Percentiles rank a stretch among this genome's conserved stretches.
phyloP scores from a whole-genome alignment of 768 basidiomycete species.

The Kwoniella dejecticola region DNA sequence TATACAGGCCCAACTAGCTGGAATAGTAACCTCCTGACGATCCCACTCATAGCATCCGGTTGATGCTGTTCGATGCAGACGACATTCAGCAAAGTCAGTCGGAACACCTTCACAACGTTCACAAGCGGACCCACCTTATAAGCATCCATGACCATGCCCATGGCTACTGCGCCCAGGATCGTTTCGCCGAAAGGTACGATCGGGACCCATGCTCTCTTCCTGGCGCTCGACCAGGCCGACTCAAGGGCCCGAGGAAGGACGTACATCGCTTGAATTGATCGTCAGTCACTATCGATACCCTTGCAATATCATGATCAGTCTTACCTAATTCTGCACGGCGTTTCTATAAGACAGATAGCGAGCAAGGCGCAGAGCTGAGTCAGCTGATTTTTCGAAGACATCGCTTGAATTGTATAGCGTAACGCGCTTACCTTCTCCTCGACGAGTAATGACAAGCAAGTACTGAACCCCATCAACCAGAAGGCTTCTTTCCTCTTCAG shows the following conservation, averaged over 20 bases:
- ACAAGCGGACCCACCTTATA: conserved; percentile 44
- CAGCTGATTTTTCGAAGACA: neutral
- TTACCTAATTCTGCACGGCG: conserved; percentile 89
- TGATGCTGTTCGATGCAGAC: conserved; percentile 45
- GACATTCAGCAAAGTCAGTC: neutral
- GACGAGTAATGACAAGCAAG: conserved; percentile 77
- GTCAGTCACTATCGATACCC: neutral
- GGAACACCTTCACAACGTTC: neutral
- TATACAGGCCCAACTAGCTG: conserved; percentile 51
- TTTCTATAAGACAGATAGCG: conserved; percentile 53
- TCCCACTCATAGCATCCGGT: conserved; percentile 47
- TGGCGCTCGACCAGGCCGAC: conserved; percentile 79
- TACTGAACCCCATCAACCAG: conserved; percentile 71
- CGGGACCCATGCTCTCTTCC: conserved; percentile 72
- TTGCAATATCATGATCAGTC: conserved; percentile 48
- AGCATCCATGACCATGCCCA: conserved; percentile 84
- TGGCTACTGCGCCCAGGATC: conserved; percentile 69
- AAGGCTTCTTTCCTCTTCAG: conserved; percentile 71
- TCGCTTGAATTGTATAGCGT: neutral
- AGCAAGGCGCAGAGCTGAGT: neutral
- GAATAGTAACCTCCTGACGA: conserved; percentile 48
- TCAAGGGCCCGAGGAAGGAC: conserved; percentile 82
- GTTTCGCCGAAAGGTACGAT: conserved; percentile 56
- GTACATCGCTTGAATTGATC: conserved; percentile 44
- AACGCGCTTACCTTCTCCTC: conserved; percentile 66